A percentile compares a stretch with the other conserved stretches of the same genome.
These are phyloP conservation scores for Xylaria sp. DNA, from an alignment of 2,329 filamentous ascomycete genomes.

Conservation along the genomic window DNA sequence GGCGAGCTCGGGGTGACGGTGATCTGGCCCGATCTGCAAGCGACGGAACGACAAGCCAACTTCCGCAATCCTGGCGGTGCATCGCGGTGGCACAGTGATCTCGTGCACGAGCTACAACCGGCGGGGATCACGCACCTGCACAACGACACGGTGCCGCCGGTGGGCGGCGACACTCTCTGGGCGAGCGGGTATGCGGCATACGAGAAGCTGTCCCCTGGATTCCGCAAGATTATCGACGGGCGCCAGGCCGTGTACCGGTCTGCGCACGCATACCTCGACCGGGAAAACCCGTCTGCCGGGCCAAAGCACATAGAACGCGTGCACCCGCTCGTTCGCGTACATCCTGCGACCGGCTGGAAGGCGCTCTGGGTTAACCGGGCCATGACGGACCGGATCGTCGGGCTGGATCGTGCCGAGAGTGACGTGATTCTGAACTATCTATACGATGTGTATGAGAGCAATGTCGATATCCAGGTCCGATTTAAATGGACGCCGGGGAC, in stretches of 20 bases:
- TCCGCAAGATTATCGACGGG: slow-evolving; percentile 77
- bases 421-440: slow-evolving; percentile 74
- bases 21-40: slow-evolving; percentile 75
- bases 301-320: slow-evolving; percentile 73
- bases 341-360: slow-evolving; percentile 80
- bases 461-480: slow-evolving; percentile 76
- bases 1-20: slow-evolving; percentile 72
- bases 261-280: slow-evolving; percentile 74
- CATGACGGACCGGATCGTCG: slow-evolving; percentile 75
- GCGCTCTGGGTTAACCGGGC: slow-evolving; percentile 76
- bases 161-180: slow-evolving; percentile 79
- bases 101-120: slow-evolving; percentile 76
- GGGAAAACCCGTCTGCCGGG: slow-evolving; percentile 67
- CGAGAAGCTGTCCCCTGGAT: slow-evolving; percentile 75
- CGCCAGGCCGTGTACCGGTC: slow-evolving; percentile 71
- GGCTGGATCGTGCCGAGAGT: slow-evolving; percentile 74
- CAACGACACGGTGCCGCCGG: slow-evolving; percentile 71
- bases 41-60: slow-evolving; percentile 67
- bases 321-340: slow-evolving; percentile 75
- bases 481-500: slow-evolving; percentile 76
- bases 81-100: slow-evolving; percentile 75
- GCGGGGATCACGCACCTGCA: slow-evolving; percentile 76
- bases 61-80: slow-evolving; percentile 76
- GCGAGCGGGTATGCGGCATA: slow-evolving; percentile 76
- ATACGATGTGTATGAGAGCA: slow-evolving; percentile 74